Evolutionary conservation across 352 stramenopile genomes (phyloP).

Genomic region (Nothophytophthora sp.): DNA sequence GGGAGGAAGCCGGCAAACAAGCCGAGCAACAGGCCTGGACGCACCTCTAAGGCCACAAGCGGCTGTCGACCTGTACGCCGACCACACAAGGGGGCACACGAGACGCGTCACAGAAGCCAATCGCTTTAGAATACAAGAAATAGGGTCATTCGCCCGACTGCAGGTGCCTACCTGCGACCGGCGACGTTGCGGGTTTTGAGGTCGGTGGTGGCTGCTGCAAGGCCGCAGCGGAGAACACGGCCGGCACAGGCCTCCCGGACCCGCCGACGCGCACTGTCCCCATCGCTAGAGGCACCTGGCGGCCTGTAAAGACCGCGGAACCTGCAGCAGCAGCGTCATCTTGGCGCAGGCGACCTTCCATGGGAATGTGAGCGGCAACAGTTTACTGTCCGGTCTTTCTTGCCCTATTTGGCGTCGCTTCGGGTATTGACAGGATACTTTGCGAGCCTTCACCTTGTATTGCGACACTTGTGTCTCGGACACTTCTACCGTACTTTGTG

Average conservation of each 20-base stretch:
- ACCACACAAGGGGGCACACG: too few species aligned
- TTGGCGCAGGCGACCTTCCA: conserved; percentile 19
- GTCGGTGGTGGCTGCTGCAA: conserved; percentile 3
- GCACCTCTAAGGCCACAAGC: conserved; percentile 31
- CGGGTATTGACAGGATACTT: too few species aligned
- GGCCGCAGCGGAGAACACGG: conserved; percentile 7
- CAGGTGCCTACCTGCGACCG: background rate
- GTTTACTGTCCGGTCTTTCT: too few species aligned
- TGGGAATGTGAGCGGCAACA: too few species aligned
- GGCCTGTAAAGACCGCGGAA: conserved; percentile 26
- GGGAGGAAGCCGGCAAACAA: background rate
- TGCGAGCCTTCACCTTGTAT: too few species aligned
- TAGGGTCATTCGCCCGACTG: background rate
- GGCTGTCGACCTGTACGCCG: conserved; percentile 11
- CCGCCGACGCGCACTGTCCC: conserved; percentile 50
- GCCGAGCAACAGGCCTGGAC: background rate
- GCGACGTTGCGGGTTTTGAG: background rate
- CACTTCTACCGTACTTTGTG: too few species aligned
- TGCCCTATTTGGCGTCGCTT: too few species aligned
- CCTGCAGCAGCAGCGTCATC: conserved; percentile 9
- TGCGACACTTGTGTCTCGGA: too few species aligned
- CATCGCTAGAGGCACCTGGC: conserved; percentile 42
- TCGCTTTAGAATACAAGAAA: background rate
- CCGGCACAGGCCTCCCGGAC: conserved; percentile 42
- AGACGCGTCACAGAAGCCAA: background rate